phyloP scores from a whole-genome alignment of 73 alveolate genomes.

The Uronychia setigera region DNA sequence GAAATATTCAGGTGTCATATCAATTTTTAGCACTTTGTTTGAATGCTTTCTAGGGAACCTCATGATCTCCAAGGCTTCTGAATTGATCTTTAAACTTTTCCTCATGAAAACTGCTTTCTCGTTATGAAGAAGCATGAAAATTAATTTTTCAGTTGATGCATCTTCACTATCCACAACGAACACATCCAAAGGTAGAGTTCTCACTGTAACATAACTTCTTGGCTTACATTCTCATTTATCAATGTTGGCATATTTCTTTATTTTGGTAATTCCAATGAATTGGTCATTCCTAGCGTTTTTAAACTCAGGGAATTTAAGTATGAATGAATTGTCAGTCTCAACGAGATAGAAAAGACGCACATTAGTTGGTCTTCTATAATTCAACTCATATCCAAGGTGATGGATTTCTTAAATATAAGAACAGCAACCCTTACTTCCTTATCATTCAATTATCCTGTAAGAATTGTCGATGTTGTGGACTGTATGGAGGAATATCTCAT shows the following conservation, averaged over 20 bases:
- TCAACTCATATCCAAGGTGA: neutral
- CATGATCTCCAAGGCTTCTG: neutral
- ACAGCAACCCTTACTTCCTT: neutral
- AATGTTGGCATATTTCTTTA: neutral
- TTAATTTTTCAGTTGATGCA: neutral
- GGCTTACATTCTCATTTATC: neutral
- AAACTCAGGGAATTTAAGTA: neutral
- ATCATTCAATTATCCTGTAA: neutral
- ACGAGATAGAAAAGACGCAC: neutral
- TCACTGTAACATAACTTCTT: neutral
- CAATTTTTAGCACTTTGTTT: neutral
- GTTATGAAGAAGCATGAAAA: neutral
- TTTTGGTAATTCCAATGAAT: neutral
- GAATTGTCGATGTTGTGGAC: neutral
- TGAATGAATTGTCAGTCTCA: neutral
- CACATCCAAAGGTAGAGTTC: neutral
- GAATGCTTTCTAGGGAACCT: neutral
- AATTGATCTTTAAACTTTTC: neutral
- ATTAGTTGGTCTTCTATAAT: neutral
- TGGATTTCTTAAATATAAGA: neutral
- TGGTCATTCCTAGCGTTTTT: neutral
- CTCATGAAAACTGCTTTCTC: neutral
- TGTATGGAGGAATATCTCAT: neutral
- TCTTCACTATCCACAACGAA: neutral
- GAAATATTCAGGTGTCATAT: neutral